Conservation (phyloP, 352 stramenopile genomes). For the Phytophthora pini region DNA sequence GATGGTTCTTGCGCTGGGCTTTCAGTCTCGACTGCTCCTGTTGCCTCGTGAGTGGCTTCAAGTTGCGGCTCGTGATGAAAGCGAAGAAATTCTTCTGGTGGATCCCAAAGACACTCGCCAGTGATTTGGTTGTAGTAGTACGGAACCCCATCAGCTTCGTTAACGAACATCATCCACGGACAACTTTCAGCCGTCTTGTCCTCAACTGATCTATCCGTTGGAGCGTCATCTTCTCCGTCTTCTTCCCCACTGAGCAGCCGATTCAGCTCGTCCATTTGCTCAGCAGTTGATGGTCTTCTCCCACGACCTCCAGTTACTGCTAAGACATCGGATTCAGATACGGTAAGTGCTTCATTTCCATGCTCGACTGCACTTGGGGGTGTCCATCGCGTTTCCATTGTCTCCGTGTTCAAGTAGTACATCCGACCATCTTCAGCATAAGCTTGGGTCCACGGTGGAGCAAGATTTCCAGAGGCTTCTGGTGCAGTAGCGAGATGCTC, state of each 20-base stretch:
- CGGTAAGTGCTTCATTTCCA: neutral
- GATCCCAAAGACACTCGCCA: slow-evolving; percentile 71
- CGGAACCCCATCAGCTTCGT: slow-evolving; percentile 62
- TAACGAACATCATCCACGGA: slow-evolving; percentile 76
- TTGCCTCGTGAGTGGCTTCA: neutral
- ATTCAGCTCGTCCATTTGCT: slow-evolving; percentile 71
- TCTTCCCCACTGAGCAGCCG: slow-evolving; percentile 55
- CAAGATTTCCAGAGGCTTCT: neutral
- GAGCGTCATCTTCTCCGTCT: slow-evolving; percentile 32
- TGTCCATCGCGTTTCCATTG: slow-evolving; percentile 62
- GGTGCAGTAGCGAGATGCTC: slow-evolving; percentile 1
- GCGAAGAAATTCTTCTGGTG: slow-evolving; percentile 55
- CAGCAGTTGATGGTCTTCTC: slow-evolving; percentile 54
- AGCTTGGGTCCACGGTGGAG: slow-evolving; percentile 47
- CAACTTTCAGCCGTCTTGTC: slow-evolving; percentile 13
- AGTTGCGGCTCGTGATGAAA: slow-evolving; percentile 41
- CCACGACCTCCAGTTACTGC: slow-evolving; percentile 21
- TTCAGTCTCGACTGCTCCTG: neutral
- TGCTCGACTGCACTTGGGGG: slow-evolving; percentile 21
- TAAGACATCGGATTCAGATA: slow-evolving; percentile 3
- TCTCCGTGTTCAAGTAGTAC: slow-evolving; percentile 67
- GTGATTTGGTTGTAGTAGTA: slow-evolving; percentile 80
- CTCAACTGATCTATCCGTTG: neutral
- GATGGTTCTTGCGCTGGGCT: neutral
- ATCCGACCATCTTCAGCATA: slow-evolving; percentile 46